These are phyloP conservation scores for Phytophthora idaei DNA, from an alignment of 352 stramenopile species.

Conservation along the genomic window DNA sequence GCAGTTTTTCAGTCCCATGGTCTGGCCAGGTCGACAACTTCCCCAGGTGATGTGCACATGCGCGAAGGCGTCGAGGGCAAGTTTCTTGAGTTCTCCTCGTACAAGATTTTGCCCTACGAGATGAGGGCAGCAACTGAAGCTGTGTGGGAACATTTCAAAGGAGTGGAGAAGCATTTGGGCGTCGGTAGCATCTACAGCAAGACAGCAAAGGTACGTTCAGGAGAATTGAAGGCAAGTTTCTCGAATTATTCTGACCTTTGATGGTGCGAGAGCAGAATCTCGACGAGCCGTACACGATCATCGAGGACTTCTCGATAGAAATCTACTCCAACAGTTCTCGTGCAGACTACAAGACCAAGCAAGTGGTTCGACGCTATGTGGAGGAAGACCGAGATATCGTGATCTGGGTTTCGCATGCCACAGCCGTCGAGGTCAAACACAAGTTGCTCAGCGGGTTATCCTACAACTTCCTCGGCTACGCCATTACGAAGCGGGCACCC, in stretches of 20 bases:
- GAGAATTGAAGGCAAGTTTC: background rate
- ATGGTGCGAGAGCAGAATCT: conserved; percentile 19
- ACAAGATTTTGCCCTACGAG: conserved; percentile 28
- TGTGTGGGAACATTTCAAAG: conserved; percentile 37
- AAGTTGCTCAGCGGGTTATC: conserved; percentile 38
- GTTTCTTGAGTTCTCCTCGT: conserved; percentile 30
- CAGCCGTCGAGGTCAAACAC: conserved; percentile 54
- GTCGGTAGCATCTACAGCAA: conserved; percentile 37
- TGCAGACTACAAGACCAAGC: conserved; percentile 56
- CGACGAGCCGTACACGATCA: conserved; percentile 56
- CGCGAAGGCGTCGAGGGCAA: conserved; percentile 25
- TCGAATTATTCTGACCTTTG: background rate
- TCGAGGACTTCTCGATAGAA: conserved; percentile 64
- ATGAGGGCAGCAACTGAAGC: conserved; percentile 16
- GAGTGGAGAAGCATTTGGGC: conserved; percentile 36
- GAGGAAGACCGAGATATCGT: conserved; percentile 62
- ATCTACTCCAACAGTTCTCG: conserved; percentile 53
- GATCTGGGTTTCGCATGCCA: conserved; percentile 56
- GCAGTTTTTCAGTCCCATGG: conserved; percentile 29
- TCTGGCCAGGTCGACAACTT: conserved; percentile 15
- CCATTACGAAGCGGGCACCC: conserved; percentile 45
- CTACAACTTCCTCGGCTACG: conserved; percentile 66
- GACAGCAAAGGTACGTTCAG: conserved; percentile 22
- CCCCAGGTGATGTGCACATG: conserved; percentile 27
- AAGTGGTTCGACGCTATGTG: conserved; percentile 61